phyloP scores from a whole-genome alignment of 179 eudicot genomes.

The Beta lomatogona region DNA sequence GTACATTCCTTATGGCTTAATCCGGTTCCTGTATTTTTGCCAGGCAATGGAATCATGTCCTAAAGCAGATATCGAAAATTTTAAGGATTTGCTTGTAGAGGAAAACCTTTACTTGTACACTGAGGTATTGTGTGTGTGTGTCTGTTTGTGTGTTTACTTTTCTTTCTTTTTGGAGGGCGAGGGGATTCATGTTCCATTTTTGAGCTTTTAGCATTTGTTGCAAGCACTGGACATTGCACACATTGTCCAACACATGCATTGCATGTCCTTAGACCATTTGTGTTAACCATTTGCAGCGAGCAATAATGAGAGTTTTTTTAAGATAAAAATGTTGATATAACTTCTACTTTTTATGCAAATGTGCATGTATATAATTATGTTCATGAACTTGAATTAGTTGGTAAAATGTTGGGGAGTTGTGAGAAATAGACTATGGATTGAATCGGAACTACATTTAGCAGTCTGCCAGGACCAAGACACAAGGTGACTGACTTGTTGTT shows the following conservation, averaged over 20 bases:
- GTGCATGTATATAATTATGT: background rate
- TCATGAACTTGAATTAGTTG: background rate
- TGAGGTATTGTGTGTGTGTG: slow-evolving; percentile 50
- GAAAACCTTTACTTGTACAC: slow-evolving; percentile 85
- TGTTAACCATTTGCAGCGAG: too few relatives aligned
- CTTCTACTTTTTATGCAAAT: background rate
- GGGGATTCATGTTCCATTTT: background rate
- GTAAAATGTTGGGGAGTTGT: background rate
- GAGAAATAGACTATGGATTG: background rate
- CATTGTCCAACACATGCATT: background rate
- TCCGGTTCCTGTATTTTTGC: background rate
- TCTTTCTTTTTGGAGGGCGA: background rate
- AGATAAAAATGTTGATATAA: background rate
- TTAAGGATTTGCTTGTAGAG: slow-evolving; percentile 67
- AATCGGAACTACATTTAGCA: background rate
- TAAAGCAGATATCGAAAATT: slow-evolving; percentile 61
- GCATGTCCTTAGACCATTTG: background rate
- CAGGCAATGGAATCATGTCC: slow-evolving; percentile 97
- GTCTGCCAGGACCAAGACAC: background rate
- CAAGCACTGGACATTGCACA: background rate
- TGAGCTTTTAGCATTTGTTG: background rate
- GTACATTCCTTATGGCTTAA: background rate
- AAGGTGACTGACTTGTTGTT: slow-evolving; percentile 16
- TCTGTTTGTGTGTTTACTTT: too few relatives aligned
- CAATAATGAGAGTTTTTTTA: too few relatives aligned